Conservation (phyloP, 2,329 filamentous ascomycete genomes). For the Aaosphaeria arxii region DNA sequence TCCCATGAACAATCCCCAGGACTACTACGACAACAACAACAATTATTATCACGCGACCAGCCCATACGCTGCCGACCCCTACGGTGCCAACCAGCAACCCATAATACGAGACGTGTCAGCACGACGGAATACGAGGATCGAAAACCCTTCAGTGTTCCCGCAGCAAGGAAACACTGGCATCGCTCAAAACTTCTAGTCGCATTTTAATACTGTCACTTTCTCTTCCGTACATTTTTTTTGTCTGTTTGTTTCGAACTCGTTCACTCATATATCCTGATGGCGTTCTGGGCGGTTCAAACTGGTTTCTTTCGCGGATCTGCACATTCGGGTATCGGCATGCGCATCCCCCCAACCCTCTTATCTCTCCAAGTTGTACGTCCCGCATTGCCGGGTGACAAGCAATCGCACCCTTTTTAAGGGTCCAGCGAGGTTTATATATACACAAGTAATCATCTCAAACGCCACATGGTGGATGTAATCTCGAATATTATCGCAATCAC, state of each 20-base stretch:
- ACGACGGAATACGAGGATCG: conserved; percentile 88
- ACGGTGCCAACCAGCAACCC: conserved; percentile 61
- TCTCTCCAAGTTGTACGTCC: background rate
- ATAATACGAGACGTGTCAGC: conserved; percentile 93
- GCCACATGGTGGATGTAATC: background rate
- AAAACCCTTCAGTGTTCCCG: conserved; percentile 83
- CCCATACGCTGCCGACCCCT: conserved; percentile 55
- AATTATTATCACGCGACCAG: conserved; percentile 53
- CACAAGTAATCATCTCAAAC: conserved; percentile 5
- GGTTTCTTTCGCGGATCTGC: conserved; percentile 1
- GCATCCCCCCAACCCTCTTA: background rate
- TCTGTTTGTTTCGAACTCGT: conserved; percentile 1
- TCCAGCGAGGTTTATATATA: conserved; percentile 1
- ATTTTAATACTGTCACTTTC: background rate
- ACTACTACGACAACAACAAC: conserved; percentile 54
- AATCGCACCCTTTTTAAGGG: background rate
- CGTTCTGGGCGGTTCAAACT: conserved; percentile 2
- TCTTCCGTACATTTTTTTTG: background rate
- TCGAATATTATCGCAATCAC: too few relatives aligned
- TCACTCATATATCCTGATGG: conserved; percentile 5
- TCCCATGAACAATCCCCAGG: conserved; percentile 45
- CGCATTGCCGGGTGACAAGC: background rate
- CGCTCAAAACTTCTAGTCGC: conserved; percentile 83
- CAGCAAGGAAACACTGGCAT: conserved; percentile 90
- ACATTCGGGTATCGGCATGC: background rate